Evolutionary conservation across 495 filamentous ascomycete genomes (phyloP), one percentile per base, ranked within the genome.

Genomic region (Pyrenopolyporus hunteri): DNA sequence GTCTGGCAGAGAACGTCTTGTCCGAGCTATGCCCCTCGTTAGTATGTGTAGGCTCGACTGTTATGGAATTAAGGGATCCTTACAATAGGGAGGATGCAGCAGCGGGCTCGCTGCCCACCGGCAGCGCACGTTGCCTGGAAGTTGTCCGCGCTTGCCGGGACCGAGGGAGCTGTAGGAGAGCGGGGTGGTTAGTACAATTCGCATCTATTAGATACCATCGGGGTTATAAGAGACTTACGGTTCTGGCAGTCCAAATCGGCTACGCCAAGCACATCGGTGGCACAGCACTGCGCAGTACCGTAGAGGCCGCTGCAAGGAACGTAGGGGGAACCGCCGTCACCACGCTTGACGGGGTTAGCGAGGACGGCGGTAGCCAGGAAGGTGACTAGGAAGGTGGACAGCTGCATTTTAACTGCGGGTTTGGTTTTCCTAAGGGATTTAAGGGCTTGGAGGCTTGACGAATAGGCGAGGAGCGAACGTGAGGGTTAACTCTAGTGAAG

Each of bases 191-290:
- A 70, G 58, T 25, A 26, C 40, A 33, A 1, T n/a, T 22, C 23
- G 2, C 0, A 5, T 14, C 7, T 29, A 2, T 9, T 10, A 17
- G 8, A 4, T 25, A 26, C 20, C 1, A 45, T 1, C 26, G 19
- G 26, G 8, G 17, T 19, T 16, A 14, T 64, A 23, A 35, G 17
- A 45, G 17, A 35, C 76, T 63, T 77, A 81, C 78, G 74, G 26
- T 53, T 32, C 1, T 25, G n/a, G 64, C 78, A 81, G 66, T 81
- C 70, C 37, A 81, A 67, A 53, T 81, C 78, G 6, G 74, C 76
- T 35, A 81, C 59, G 35, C 74, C 74, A 17, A 78, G 71, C 31
- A 80, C 76, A 44, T 81, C 74, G 32, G 76, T 75, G 19, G 78
- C 72, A 62, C 78, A 81, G 74, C 78, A 81, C 36, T 70, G 71